phyloP scores from a whole-genome alignment of 106 monocot species.

The Vanilla planifolia region DNA sequence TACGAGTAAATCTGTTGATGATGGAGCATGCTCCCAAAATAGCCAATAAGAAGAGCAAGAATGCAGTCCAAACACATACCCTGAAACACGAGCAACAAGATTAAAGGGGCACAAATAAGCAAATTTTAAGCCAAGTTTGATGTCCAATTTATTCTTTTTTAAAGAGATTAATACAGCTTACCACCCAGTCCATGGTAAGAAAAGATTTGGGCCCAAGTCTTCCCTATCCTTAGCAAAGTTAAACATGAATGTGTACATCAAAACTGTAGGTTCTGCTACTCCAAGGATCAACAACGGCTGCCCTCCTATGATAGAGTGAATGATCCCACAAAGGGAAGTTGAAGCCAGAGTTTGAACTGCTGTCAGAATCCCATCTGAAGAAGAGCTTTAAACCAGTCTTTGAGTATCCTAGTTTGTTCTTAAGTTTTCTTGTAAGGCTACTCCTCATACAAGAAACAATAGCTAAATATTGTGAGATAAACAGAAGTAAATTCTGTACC shows the following conservation, averaged over 20 bases:
- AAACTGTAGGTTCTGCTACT: constrained; percentile 39
- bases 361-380: constrained; percentile 61
- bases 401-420: no score
- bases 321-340: constrained; percentile 54
- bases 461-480: no score
- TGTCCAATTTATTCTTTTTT: no score
- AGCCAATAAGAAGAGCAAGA: constrained; percentile 60
- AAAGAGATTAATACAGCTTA: no score
- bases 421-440: no score
- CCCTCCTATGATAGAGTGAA: constrained; percentile 59
- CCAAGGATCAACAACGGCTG: constrained; percentile 53
- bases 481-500: constrained; percentile 25
- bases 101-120: not conserved
- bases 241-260: constrained; percentile 80
- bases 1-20: constrained; percentile 81
- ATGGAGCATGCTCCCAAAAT: constrained; percentile 79
- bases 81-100: constrained; percentile 19
- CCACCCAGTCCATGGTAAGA: constrained; percentile 12
- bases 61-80: constrained; percentile 86
- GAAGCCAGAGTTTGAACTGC: constrained; percentile 75
- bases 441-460: no score
- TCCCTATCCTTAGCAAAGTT: constrained; percentile 55
- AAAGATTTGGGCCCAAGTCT: constrained; percentile 32
- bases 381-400: no score
- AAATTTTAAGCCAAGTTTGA: not conserved